Conservation (phyloP, 2,329 filamentous ascomycete genomes). For the Fusarium torreyae region DNA sequence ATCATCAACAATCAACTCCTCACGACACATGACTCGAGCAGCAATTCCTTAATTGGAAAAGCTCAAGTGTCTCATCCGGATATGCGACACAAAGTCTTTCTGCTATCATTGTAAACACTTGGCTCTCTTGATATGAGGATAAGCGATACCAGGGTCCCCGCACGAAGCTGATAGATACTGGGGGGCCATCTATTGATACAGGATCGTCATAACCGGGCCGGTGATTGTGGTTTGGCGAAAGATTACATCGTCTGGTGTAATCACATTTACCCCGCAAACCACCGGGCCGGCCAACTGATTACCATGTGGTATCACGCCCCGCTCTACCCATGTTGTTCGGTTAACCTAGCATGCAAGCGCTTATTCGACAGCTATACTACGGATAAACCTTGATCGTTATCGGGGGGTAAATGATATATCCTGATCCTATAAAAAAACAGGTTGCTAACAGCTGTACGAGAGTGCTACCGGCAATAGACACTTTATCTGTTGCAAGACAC, state of each 20-base stretch:
- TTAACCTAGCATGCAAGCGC: no score
- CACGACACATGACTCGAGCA: background rate
- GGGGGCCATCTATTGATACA: no score
- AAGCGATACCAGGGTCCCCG: background rate
- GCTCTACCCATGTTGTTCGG: background rate
- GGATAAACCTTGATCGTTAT: background rate
- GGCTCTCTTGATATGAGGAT: background rate
- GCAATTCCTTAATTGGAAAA: background rate
- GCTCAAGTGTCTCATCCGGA: background rate
- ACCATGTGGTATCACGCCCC: no score
- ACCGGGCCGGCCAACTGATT: slow-evolving; percentile 6
- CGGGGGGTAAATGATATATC: no score
- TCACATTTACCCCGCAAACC: background rate
- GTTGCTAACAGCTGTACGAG: background rate
- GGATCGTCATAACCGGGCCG: slow-evolving; percentile 1
- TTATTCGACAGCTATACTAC: no score
- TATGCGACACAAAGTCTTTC: background rate
- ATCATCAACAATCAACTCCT: no score
- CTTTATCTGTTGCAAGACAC: background rate
- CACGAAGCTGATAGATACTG: background rate
- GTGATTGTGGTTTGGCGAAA: background rate
- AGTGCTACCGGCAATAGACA: no score
- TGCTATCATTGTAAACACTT: background rate
- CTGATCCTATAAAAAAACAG: no score
- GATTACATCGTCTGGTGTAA: background rate